Evolutionary conservation across 2,329 filamentous ascomycete species (phyloP).

Genomic region (Colletotrichum lentis): DNA sequence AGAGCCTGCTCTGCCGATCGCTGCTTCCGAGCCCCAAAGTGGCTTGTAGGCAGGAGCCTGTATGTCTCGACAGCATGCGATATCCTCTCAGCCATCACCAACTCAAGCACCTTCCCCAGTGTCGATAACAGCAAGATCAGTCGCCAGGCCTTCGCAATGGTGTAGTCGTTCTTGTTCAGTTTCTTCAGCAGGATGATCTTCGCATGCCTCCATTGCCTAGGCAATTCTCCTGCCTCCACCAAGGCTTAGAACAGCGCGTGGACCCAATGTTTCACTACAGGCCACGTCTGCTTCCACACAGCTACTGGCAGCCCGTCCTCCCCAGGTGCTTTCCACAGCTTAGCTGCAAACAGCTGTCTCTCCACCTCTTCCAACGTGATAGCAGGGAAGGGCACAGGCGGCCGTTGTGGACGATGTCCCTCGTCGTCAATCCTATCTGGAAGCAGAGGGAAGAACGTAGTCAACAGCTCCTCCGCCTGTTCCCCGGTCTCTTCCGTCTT

Average conservation of each 20-base stretch:
- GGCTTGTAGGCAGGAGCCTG: constrained; percentile 8
- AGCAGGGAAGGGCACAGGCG: background rate
- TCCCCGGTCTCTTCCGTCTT: constrained; percentile 33
- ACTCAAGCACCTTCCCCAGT: constrained; percentile 40
- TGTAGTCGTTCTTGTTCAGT: constrained; percentile 42
- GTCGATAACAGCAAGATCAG: constrained; percentile 43
- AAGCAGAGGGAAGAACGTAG: background rate
- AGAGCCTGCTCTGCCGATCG: constrained; percentile 18
- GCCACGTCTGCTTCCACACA: constrained; percentile 35
- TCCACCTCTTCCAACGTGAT: constrained; percentile 39
- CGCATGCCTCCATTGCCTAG: constrained; percentile 25
- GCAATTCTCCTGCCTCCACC: constrained; percentile 14
- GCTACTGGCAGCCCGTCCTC: constrained; percentile 39
- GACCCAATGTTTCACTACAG: background rate
- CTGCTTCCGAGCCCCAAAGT: constrained; percentile 19
- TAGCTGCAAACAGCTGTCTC: constrained; percentile 38
- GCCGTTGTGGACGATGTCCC: background rate
- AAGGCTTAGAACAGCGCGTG: background rate
- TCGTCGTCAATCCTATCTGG: background rate
- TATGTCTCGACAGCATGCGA: constrained; percentile 1
- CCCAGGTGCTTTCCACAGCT: constrained; percentile 41
- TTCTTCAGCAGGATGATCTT: constrained; percentile 46
- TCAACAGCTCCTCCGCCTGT: constrained; percentile 23
- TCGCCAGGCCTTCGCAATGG: constrained; percentile 41
- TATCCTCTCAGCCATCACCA: constrained; percentile 8